phyloP scores from a whole-genome alignment of 208 protist genomes.

The Polymyxa betae region DNA sequence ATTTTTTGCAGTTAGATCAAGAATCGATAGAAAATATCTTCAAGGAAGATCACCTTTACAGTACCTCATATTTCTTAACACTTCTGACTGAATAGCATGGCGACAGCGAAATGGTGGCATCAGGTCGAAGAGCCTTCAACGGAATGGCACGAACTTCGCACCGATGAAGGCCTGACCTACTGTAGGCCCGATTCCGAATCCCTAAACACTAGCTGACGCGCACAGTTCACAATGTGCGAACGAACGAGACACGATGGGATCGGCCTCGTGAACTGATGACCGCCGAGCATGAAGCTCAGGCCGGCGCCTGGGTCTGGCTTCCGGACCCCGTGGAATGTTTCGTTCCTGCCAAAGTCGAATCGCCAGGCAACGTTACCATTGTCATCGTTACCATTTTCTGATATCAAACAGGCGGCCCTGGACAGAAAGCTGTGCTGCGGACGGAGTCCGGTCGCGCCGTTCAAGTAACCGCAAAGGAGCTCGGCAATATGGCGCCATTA shows the following conservation, averaged over 20 bases:
- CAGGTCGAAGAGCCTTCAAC: background rate
- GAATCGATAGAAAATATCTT: too few species aligned
- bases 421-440: conserved; percentile 47
- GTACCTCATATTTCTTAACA: too few species aligned
- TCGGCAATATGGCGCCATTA: background rate
- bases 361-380: background rate
- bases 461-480: conserved; percentile 50
- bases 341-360: conserved; percentile 63
- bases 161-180: conserved; percentile 63
- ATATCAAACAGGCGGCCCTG: conserved; percentile 29
- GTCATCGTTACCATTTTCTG: background rate
- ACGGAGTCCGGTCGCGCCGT: conserved; percentile 44
- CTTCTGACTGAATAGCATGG: background rate
- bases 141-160: conserved; percentile 63
- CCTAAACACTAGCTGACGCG: too few species aligned
- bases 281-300: conserved; percentile 58
- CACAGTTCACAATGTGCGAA: conserved; percentile 62
- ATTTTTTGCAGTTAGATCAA: too few species aligned
- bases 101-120: background rate
- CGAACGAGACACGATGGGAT: conserved; percentile 70
- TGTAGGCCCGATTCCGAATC: conserved; percentile 46
- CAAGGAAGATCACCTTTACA: too few species aligned
- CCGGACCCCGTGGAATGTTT: conserved; percentile 68
- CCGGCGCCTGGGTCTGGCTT: conserved; percentile 67
- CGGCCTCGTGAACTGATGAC: conserved; percentile 67